Conservation (phyloP, 2,329 filamentous ascomycete species). For the Coniochaeta sp. region DNA sequence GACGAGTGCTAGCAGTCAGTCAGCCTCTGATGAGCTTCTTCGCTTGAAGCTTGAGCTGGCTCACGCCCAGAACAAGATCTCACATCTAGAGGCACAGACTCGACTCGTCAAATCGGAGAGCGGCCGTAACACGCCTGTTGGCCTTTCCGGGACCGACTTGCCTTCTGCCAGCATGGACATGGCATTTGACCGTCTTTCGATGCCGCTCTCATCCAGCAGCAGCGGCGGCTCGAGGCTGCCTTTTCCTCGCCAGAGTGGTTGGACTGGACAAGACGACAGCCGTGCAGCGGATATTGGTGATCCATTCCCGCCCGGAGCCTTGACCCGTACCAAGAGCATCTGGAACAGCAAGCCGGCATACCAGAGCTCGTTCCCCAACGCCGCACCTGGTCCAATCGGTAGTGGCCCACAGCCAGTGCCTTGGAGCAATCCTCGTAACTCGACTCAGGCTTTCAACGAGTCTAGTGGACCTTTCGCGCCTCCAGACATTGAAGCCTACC, state of each 20-base stretch:
- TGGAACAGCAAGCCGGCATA: conserved; percentile 45
- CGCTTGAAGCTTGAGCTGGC: conserved; percentile 66
- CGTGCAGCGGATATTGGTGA: conserved; percentile 50
- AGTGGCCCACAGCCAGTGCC: conserved; percentile 30
- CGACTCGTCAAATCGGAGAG: conserved; percentile 53
- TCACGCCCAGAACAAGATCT: conserved; percentile 62
- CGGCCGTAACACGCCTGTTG: conserved; percentile 42
- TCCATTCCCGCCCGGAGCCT: conserved; percentile 39
- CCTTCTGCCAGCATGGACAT: conserved; percentile 9
- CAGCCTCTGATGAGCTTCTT: conserved; percentile 50
- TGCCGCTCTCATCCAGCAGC: conserved; percentile 10
- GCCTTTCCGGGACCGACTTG: conserved; percentile 14
- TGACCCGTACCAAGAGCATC: conserved; percentile 47
- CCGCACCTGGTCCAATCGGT: conserved; percentile 17
- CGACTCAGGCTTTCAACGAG: conserved; percentile 5
- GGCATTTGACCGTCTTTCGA: conserved; percentile 9
- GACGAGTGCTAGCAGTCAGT: conserved; percentile 41
- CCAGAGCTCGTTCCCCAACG: conserved; percentile 15
- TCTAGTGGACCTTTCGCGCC: conserved; percentile 16
- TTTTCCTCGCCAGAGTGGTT: conserved; percentile 36
- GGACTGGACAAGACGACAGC: conserved; percentile 47
- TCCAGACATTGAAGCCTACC: conserved; percentile 31
- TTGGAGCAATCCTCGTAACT: conserved; percentile 38
- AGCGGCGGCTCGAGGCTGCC: conserved; percentile 27
- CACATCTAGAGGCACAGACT: conserved; percentile 60